These are phyloP conservation scores for Pilatotrama ljubarskyi DNA, from an alignment of 768 basidiomycete genomes.

Conservation along the genomic window DNA sequence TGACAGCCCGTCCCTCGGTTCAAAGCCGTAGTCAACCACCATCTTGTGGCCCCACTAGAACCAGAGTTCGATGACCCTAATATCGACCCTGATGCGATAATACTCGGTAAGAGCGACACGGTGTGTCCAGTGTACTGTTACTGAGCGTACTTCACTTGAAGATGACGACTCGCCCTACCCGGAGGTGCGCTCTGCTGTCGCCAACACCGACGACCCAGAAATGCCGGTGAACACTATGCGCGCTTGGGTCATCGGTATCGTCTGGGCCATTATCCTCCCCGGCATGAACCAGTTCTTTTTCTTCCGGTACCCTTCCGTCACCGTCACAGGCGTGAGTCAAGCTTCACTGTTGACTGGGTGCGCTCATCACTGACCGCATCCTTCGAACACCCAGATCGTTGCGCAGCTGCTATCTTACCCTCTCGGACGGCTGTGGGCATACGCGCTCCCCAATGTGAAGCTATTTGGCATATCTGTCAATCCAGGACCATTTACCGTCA, in stretches of 20 bases:
- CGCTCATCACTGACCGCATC: background rate
- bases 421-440: slow-evolving; percentile 59
- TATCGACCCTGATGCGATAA: slow-evolving; percentile 30
- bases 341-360: background rate
- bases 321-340: slow-evolving; percentile 30
- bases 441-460: slow-evolving; percentile 49
- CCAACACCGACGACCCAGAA: slow-evolving; percentile 47
- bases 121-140: background rate
- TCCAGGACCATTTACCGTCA: slow-evolving; percentile 72
- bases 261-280: slow-evolving; percentile 63
- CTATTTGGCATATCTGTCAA: slow-evolving; percentile 56
- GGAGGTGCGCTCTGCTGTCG: slow-evolving; percentile 52
- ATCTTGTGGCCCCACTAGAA: slow-evolving; percentile 5
- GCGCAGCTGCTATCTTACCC: slow-evolving; percentile 72
- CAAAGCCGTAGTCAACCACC: background rate
- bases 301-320: slow-evolving; percentile 59
- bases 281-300: slow-evolving; percentile 82
- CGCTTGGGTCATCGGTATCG: slow-evolving; percentile 39
- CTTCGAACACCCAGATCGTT: slow-evolving; percentile 41
- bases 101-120: slow-evolving; percentile 20
- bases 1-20: background rate
- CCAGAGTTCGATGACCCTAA: slow-evolving; percentile 37
- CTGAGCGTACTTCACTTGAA: background rate
- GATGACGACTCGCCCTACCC: slow-evolving; percentile 55
- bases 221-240: slow-evolving; percentile 41